A percentile compares a stretch with the other conserved stretches of the same genome.
Evolutionary conservation across 192 early-diverging fungal species (phyloP).

Genomic region (Jimgerdemannia lactiflua): DNA sequence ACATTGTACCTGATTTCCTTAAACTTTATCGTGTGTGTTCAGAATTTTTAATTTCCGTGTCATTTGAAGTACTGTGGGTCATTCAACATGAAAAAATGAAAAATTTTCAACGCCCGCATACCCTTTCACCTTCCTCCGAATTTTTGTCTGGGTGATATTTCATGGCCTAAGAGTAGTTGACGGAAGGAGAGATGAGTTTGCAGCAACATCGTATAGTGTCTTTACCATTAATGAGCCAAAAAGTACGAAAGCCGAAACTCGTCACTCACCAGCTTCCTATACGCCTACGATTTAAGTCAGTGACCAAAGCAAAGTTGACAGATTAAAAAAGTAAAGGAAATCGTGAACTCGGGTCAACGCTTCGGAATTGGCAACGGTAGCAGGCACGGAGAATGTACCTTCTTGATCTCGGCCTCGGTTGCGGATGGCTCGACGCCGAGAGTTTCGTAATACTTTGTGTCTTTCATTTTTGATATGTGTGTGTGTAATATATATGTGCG

Average conservation of each 20-base stretch:
- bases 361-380: not conserved
- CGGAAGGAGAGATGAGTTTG: slow-evolving; percentile 2
- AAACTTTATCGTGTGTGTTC: slow-evolving; percentile 55
- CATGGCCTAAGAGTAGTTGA: slow-evolving; percentile 41
- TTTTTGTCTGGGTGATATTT: slow-evolving; percentile 86
- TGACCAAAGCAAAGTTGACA: not conserved
- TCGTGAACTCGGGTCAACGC: not conserved
- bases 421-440: slow-evolving; percentile 38
- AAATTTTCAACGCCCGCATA: slow-evolving; percentile 10
- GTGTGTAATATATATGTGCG: not conserved
- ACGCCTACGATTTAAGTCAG: slow-evolving; percentile 35
- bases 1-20: slow-evolving; percentile 66
- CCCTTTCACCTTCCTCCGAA: slow-evolving; percentile 42
- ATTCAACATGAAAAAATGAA: slow-evolving; percentile 10
- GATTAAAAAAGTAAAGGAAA: no score
- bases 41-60: no score
- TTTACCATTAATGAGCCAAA: not conserved
- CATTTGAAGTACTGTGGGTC: no score
- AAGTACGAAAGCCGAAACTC: not conserved
- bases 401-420: slow-evolving; percentile 48
- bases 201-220: not conserved
- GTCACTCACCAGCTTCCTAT: slow-evolving; percentile 46
- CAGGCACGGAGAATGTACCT: slow-evolving; percentile 20
- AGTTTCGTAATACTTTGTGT: slow-evolving; percentile 28
- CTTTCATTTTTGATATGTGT: not conserved